Conservation (phyloP, 2,329 filamentous ascomycete genomes). For the Coniochaeta sp. region DNA sequence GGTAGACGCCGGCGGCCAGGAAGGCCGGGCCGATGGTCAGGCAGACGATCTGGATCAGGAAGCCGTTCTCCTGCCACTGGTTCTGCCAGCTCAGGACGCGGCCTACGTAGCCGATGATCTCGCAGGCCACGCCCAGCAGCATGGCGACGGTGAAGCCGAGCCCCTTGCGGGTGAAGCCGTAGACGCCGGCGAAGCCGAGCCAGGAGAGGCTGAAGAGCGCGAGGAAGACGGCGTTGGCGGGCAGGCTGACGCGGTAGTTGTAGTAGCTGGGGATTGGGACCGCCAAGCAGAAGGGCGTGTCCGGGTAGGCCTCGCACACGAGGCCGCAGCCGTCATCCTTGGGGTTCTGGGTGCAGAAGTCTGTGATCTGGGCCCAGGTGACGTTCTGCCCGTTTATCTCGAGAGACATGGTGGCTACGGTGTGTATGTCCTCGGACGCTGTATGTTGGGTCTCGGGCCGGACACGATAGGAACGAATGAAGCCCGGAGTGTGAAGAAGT, state of each 20-base stretch:
- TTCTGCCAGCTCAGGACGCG: slow-evolving; percentile 49
- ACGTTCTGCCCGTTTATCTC: background rate
- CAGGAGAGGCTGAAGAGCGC: slow-evolving; percentile 40
- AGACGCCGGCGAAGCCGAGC: slow-evolving; percentile 31
- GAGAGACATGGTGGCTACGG: background rate
- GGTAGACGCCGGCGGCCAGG: slow-evolving; percentile 55
- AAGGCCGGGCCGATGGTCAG: slow-evolving; percentile 61
- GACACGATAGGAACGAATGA: no score
- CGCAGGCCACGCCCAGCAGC: slow-evolving; percentile 42
- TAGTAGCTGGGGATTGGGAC: slow-evolving; percentile 32
- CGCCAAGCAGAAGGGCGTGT: slow-evolving; percentile 18
- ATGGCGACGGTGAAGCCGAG: slow-evolving; percentile 47
- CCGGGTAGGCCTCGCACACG: background rate
- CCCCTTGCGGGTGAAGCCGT: slow-evolving; percentile 35
- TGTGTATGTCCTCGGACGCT: background rate
- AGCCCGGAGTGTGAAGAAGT: background rate
- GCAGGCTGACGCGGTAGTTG: slow-evolving; percentile 44
- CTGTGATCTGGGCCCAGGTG: background rate
- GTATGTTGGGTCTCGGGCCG: no score
- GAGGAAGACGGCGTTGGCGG: slow-evolving; percentile 44
- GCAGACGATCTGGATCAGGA: slow-evolving; percentile 51
- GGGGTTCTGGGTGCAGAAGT: background rate
- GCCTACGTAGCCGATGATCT: slow-evolving; percentile 53
- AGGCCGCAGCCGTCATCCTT: background rate
- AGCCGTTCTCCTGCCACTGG: slow-evolving; percentile 38